These are phyloP conservation scores for Termitomyces sp. DNA, from an alignment of 768 basidiomycete genomes.

Conservation along the genomic window DNA sequence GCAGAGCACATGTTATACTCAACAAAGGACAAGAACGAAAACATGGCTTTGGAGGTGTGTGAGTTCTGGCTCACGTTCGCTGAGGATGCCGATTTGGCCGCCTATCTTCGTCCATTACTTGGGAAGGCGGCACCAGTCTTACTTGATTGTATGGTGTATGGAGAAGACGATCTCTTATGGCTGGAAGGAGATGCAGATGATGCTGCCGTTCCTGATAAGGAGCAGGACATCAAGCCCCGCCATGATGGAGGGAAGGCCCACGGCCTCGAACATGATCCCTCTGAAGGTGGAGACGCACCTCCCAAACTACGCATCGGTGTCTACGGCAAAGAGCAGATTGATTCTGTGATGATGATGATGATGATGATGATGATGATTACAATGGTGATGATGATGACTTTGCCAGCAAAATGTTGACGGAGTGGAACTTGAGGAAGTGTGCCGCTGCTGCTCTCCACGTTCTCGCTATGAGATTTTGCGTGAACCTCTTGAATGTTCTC, in stretches of 20 bases:
- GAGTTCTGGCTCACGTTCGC: slow-evolving; percentile 99
- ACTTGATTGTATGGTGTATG: slow-evolving; percentile 97
- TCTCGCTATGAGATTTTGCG: slow-evolving; percentile 87
- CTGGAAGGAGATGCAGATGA: slow-evolving; percentile 91
- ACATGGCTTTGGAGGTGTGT: slow-evolving; percentile 95
- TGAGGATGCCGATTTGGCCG: slow-evolving; percentile 85
- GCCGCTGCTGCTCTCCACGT: slow-evolving; percentile 97
- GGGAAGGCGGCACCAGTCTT: slow-evolving; percentile 92
- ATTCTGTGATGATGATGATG: too few relatives aligned
- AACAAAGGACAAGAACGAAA: slow-evolving; percentile 96
- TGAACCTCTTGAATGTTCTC: slow-evolving; percentile 86
- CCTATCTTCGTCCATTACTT: slow-evolving; percentile 81
- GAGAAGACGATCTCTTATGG: slow-evolving; percentile 94
- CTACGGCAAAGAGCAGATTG: slow-evolving; percentile 78
- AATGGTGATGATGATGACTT: slow-evolving; percentile 89
- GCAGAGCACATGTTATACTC: slow-evolving; percentile 99
- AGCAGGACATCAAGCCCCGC: slow-evolving; percentile 93
- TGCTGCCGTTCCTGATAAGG: slow-evolving; percentile 88
- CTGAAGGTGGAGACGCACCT: slow-evolving; percentile 30
- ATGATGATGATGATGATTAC: slow-evolving; percentile 87
- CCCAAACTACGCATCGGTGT: slow-evolving; percentile 51
- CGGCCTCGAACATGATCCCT: slow-evolving; percentile 71
- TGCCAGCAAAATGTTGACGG: slow-evolving; percentile 94
- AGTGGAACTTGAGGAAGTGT: slow-evolving; percentile 99
- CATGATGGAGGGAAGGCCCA: slow-evolving; percentile 87